phyloP scores from a whole-genome alignment of 192 early-diverging fungal genomes.

The Thoreauomyces humboldtii region DNA sequence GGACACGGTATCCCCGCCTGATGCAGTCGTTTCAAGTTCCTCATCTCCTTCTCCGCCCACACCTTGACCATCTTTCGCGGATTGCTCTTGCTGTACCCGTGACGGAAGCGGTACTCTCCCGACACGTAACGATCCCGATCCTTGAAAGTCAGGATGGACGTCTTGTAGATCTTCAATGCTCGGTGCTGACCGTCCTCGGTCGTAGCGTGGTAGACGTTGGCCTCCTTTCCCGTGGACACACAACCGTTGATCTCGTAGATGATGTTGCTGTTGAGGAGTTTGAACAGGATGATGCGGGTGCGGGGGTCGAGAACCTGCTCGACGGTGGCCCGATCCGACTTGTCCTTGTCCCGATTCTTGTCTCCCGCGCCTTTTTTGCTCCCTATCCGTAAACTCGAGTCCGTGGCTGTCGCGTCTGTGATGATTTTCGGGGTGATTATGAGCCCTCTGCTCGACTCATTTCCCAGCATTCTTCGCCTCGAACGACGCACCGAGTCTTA shows the following conservation, averaged over 20 bases:
- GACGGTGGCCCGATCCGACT: conserved; percentile 90
- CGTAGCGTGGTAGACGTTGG: conserved; percentile 96
- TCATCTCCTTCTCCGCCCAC: conserved; percentile 99
- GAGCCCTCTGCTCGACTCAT: conserved; percentile 16
- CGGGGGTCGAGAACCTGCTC: conserved; percentile 98
- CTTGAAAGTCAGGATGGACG: conserved; percentile 96
- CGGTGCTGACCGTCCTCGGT: conserved; percentile 79
- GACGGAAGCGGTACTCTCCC: conserved; percentile 92
- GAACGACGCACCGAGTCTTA: conserved; percentile 69
- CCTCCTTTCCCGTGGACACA: conserved; percentile 97
- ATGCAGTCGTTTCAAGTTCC: conserved; percentile 90
- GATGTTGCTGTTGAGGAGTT: conserved; percentile 84
- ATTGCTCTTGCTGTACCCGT: conserved; percentile 91
- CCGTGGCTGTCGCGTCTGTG: conserved; percentile 54
- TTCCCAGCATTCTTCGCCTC: too few species aligned
- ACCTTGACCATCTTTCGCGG: conserved; percentile 98
- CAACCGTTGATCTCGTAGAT: conserved; percentile 96
- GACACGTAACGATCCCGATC: conserved; percentile 96
- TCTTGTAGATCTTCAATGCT: conserved; percentile 98
- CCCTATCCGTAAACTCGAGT: background rate
- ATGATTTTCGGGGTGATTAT: background rate
- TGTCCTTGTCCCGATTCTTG: conserved; percentile 67
- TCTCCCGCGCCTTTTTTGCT: conserved; percentile 41
- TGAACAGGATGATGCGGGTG: conserved; percentile 95
- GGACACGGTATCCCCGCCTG: conserved; percentile 86